These are phyloP conservation scores for Umbilicaria muhlenbergii DNA, from an alignment of 495 filamentous ascomycete genomes.

Conservation along the genomic window DNA sequence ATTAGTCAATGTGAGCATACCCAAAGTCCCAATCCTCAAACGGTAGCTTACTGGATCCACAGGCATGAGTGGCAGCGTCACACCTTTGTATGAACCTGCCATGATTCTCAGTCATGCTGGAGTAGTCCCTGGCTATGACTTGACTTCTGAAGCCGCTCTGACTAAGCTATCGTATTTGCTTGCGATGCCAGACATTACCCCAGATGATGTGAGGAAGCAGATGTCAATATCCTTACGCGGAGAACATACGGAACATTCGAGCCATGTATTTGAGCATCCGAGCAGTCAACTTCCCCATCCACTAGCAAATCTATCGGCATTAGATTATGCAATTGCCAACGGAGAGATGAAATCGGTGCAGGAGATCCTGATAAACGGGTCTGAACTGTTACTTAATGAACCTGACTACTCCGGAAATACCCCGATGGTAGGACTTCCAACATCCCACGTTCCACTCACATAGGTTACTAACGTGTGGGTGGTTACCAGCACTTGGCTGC, in stretches of 20 bases:
- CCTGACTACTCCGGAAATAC: conserved; percentile 85
- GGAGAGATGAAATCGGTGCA: conserved; percentile 49
- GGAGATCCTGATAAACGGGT: conserved; percentile 49
- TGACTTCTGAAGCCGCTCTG: conserved; percentile 86
- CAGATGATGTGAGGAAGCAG: conserved; percentile 43
- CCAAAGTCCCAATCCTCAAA: not conserved
- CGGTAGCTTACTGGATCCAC: not conserved
- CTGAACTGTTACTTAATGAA: conserved; percentile 54
- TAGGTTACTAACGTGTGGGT: conserved; percentile 3
- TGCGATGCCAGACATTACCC: conserved; percentile 44
- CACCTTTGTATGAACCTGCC: conserved; percentile 81
- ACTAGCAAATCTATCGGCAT: conserved; percentile 43
- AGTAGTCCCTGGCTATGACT: conserved; percentile 81
- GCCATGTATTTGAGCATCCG: conserved; percentile 55
- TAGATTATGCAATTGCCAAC: conserved; percentile 68
- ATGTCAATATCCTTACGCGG: conserved; percentile 72
- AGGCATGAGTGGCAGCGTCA: conserved; percentile 70
- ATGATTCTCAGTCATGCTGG: conserved; percentile 75
- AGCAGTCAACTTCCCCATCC: conserved; percentile 32
- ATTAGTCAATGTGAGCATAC: conserved; percentile 65
- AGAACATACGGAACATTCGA: conserved; percentile 65
- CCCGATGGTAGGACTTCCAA: conserved; percentile 39
- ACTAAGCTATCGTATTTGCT: conserved; percentile 88
- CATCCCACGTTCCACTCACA: conserved; percentile 1
- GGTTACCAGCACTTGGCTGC: conserved; percentile 46